Conservation (phyloP, 1,284 basidiomycete species). For the Leccinum insigne region DNA sequence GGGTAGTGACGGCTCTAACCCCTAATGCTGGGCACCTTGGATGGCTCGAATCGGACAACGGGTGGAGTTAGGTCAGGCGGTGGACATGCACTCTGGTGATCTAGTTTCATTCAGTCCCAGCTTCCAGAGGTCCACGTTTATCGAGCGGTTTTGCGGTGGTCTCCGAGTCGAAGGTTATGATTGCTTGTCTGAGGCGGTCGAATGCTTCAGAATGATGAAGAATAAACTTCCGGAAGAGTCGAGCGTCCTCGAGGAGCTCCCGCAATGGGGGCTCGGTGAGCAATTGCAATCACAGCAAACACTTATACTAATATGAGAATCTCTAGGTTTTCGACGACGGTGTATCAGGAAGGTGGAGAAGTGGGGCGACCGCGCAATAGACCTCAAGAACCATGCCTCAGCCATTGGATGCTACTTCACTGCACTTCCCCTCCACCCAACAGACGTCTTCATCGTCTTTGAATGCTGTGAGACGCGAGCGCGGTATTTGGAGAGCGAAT, state of each 20-base stretch:
- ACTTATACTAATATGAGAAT: background rate
- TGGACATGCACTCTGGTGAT: slow-evolving; percentile 72
- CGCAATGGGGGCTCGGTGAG: background rate
- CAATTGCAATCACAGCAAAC: background rate
- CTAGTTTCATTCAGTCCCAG: background rate
- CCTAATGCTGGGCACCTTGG: slow-evolving; percentile 90
- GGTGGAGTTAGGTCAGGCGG: slow-evolving; percentile 47
- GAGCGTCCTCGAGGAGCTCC: background rate
- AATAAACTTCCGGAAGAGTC: background rate
- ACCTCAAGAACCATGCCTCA: background rate
- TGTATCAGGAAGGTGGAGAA: background rate
- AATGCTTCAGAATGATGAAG: background rate
- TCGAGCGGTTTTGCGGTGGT: background rate
- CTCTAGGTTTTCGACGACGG: background rate
- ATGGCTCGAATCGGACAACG: slow-evolving; percentile 76
- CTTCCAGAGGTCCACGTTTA: background rate
- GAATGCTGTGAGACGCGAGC: background rate
- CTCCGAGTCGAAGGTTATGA: background rate
- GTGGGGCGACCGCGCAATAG: background rate
- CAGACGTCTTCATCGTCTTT: background rate
- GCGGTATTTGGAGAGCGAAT: background rate
- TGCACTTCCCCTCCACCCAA: background rate
- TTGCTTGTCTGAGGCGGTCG: background rate
- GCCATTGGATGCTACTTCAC: background rate
- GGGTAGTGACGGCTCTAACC: slow-evolving; percentile 76